Evolutionary conservation across 257 asterid species (phyloP).

Genomic region (Solanum pinnatisectum): DNA sequence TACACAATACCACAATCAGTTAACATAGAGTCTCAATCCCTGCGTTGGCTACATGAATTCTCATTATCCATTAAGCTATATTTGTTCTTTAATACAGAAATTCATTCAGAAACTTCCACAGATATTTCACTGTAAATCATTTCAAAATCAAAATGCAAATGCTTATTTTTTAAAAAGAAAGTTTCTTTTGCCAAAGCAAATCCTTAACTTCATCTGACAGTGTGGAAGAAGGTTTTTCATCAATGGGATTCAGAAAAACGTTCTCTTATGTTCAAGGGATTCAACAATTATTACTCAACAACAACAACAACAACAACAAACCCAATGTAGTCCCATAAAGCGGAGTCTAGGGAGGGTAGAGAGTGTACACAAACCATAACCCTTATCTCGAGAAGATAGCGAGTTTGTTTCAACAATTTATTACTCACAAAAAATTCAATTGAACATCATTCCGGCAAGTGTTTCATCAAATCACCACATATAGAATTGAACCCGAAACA

Average conservation of each 20-base stretch:
- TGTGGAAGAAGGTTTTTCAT: background rate
- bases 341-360: background rate
- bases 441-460: background rate
- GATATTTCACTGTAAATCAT: background rate
- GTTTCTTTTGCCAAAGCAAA: background rate
- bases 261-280: background rate
- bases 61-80: background rate
- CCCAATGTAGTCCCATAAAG: background rate
- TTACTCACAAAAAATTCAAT: background rate
- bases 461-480: background rate
- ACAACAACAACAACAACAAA: background rate
- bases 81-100: background rate
- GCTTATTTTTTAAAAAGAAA: background rate
- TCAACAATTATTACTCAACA: background rate
- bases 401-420: background rate
- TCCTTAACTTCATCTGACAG: background rate
- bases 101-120: background rate
- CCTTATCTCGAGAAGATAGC: background rate
- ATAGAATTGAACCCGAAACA: background rate
- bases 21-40: background rate
- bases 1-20: background rate
- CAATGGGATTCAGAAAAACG: background rate
- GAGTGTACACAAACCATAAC: background rate
- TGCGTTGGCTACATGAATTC: background rate
- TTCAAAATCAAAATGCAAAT: background rate